These are phyloP conservation scores for Actinidia polygama DNA, from an alignment of 179 eudicot genomes.

Conservation along the genomic window DNA sequence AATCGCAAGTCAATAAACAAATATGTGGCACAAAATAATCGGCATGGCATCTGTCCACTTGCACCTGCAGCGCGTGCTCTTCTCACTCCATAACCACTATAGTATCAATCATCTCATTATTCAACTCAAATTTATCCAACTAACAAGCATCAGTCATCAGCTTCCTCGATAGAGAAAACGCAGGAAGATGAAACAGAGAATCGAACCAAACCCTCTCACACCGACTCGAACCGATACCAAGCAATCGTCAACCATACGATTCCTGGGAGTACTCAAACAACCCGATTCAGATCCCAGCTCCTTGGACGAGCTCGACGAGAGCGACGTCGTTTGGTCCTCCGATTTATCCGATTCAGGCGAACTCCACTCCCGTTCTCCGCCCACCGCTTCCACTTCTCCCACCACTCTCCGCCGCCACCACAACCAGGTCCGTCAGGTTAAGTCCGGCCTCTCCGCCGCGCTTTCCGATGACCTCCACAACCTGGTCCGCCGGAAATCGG, in stretches of 20 bases:
- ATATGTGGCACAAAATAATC: too few species aligned
- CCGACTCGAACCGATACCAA: too few species aligned
- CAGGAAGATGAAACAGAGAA: too few species aligned
- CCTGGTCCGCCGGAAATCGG: slow-evolving; percentile 41
- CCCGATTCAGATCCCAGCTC: slow-evolving; percentile 27
- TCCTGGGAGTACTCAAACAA: slow-evolving; percentile 22
- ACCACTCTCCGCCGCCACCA: not conserved
- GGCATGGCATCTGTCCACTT: too few species aligned
- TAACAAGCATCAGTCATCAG: too few species aligned
- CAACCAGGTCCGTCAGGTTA: slow-evolving; percentile 20
- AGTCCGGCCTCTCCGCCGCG: slow-evolving; percentile 55
- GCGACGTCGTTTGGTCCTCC: slow-evolving; percentile 60
- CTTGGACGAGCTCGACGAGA: slow-evolving; percentile 54
- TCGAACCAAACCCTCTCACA: too few species aligned
- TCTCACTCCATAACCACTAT: too few species aligned
- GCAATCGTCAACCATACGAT: slow-evolving; percentile 26
- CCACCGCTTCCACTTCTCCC: slow-evolving; percentile 8
- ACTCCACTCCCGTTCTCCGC: slow-evolving; percentile 18
- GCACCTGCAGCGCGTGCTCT: too few species aligned
- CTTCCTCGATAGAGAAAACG: too few species aligned
- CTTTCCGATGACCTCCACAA: slow-evolving; percentile 30
- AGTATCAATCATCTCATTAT: too few species aligned
- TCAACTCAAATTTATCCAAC: too few species aligned
- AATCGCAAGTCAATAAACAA: too few species aligned
- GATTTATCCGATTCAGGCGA: slow-evolving; percentile 14